These are phyloP conservation scores for Dioscorea zingiberensis DNA, from an alignment of 106 monocot species.

Conservation along the genomic window DNA sequence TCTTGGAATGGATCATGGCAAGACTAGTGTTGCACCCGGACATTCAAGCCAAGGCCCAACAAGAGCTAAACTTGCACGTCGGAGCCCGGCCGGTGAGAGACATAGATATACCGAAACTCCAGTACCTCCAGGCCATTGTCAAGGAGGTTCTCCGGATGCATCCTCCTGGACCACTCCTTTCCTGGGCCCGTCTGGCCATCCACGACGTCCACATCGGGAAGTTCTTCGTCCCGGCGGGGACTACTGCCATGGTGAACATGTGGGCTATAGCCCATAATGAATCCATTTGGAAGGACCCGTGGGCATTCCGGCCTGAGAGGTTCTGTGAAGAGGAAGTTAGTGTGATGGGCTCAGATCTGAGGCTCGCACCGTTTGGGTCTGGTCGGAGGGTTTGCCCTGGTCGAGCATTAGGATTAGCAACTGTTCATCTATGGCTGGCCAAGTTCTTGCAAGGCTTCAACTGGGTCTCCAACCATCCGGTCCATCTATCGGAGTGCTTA, in stretches of 20 bases:
- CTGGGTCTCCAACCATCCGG: conserved; percentile 27
- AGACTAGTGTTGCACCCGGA: conserved; percentile 47
- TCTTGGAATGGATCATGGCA: conserved; percentile 74
- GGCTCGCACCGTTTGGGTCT: conserved; percentile 61
- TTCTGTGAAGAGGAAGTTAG: conserved; percentile 47
- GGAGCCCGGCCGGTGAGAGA: conserved; percentile 31
- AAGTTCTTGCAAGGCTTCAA: conserved; percentile 24
- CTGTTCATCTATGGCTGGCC: conserved; percentile 46
- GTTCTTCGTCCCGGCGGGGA: conserved; percentile 53
- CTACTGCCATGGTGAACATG: conserved; percentile 79
- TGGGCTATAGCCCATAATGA: conserved; percentile 69
- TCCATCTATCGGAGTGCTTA: conserved; percentile 30
- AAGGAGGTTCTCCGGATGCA: conserved; percentile 72
- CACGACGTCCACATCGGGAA: conserved; percentile 43
- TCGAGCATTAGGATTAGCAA: conserved; percentile 43
- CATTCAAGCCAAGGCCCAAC: conserved; percentile 39
- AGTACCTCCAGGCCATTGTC: conserved; percentile 51
- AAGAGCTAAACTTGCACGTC: conserved; percentile 30
- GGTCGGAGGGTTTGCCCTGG: conserved; percentile 64
- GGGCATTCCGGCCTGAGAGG: conserved; percentile 39
- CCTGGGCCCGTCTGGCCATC: conserved; percentile 59
- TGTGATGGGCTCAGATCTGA: conserved; percentile 42
- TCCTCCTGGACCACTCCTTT: conserved; percentile 72
- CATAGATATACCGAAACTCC: conserved; percentile 35
- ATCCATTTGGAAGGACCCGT: conserved; percentile 45